Percentiles rank a stretch among this genome's conserved stretches.
These are phyloP conservation scores for Tylopilus balloui DNA, from an alignment of 768 basidiomycete species.

Conservation along the genomic window DNA sequence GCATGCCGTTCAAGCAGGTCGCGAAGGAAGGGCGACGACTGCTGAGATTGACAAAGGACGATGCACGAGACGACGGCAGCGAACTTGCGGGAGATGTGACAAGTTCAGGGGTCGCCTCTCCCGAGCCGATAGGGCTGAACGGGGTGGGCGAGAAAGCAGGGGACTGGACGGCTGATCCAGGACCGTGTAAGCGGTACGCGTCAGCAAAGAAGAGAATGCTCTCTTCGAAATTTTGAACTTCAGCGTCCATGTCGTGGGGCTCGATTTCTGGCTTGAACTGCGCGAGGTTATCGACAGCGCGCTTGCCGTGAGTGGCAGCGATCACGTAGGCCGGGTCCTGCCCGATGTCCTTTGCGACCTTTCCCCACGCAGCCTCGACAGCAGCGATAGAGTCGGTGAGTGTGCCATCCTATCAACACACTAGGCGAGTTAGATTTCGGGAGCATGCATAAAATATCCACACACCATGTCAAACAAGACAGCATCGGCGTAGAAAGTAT, in stretches of 20 bases:
- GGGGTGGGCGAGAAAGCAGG: conserved; percentile 9
- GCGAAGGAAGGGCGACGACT: conserved; percentile 48
- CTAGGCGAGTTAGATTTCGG: conserved; percentile 24
- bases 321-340: conserved; percentile 65
- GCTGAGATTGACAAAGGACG: conserved; percentile 35
- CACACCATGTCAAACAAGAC: conserved; percentile 66
- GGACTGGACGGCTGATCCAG: conserved; percentile 31
- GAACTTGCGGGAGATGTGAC: conserved; percentile 35
- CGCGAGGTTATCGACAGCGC: conserved; percentile 69
- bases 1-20: conserved; percentile 36
- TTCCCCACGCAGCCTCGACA: conserved; percentile 73
- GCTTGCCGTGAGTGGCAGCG: conserved; percentile 73
- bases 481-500: conserved; percentile 49
- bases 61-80: conserved; percentile 39
- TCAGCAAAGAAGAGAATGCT: conserved; percentile 65
- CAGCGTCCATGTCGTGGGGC: conserved; percentile 51
- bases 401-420: conserved; percentile 53
- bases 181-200: conserved; percentile 45
- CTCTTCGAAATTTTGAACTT: conserved; percentile 59
- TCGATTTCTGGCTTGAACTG: conserved; percentile 56
- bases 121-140: conserved; percentile 28
- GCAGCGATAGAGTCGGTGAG: conserved; percentile 71
- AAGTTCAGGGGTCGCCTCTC: conserved; percentile 40
- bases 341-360: conserved; percentile 65
- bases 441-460: background rate